Evolutionary conservation across 1,284 basidiomycete genomes (phyloP), one percentile per base, ranked within the genome.

Genomic region (Rugosomyces carneus): DNA sequence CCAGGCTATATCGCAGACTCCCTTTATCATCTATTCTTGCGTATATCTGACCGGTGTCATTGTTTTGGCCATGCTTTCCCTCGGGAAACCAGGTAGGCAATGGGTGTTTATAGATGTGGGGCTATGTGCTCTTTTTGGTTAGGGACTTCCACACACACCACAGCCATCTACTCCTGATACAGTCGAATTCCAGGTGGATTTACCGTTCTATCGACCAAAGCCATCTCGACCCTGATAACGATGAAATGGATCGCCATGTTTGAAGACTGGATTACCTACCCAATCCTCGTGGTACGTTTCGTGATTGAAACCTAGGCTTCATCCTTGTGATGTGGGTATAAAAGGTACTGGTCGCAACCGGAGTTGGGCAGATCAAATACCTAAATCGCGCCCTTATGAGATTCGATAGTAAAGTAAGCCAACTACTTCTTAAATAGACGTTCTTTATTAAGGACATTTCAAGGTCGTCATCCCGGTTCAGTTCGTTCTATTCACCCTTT

Each of bases 191-290:
- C 51, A 85, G 92, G 93, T 20, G 94, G 92, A 3, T 97, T 94
- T 63, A 97, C 94, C 0, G 94, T 97, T 0, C 71, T 99, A 2
- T 83, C 91, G 0, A 98, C 95, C 1, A 98, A 99, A 61, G 94
- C 89, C 0, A 67, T 96, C 31, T 94, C 92, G 10, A 90, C 88
- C 0, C 70, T 99, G 24, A 67, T 96, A 31, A 88, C 87, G 13
- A 70, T 80, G 53, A 72, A 86, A 60, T 88, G 88, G 72, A 68
- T 87, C 19, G 72, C 79, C 19, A 81, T 89, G 51, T 87, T 90
- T 62, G 72, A 74, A 5, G 73, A 81, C 48, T 84, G 84, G 75
- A 84, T 93, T 46, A 87, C 85, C 7, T 93, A 92, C 67, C 82
- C 83, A 29, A 67, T 86, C 23, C 64, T 91, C 37, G 65, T 69